Base-by-base conservation (phyloP, 2,329 filamentous ascomycete species). In the Lecanicillium sp. region DNA sequence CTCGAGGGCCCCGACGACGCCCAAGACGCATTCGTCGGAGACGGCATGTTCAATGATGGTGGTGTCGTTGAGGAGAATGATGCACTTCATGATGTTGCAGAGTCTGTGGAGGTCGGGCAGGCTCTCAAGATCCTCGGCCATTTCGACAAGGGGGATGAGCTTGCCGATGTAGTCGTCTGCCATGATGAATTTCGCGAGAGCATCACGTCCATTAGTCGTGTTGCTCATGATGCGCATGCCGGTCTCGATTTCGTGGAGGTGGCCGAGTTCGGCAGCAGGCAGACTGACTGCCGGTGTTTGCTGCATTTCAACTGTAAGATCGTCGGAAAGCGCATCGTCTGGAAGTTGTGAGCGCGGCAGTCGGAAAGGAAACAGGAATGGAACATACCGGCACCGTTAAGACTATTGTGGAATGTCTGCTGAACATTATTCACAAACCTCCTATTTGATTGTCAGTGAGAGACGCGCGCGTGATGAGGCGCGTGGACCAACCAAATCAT, bases 51-150 rank as follows among this genome's bases (percentile, higher is more conserved):
- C 93, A 60, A 98, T 95, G 54, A 98, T 95, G 51, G 83, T 79
- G 24, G 86, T 95, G 64, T 98, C 93, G 69, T 97, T 98, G 54
- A 97, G 79, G 45, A 97, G 73, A 46, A 98, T 94, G 49, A 97
- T 78, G 51, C 86, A 86, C 74, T 98, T 98, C 87, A 96, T 93
- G 63, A 98, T 96, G 64, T 90, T 95, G 78, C 93, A 98, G 38
- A 98, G 73, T 40, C 87, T 82, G 65, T 97, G 93, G 51, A 98
- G 71, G 61, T 97, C 91, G 19, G 79, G 70, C 8, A 95, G 72
- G 63, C 87, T 90, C 67, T 98, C 89, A 51, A 95, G 77, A 59
- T 95, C 88, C 66, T 98, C 93, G 9, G 93, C 91, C 69, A 87
- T 84, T 51, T 87, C 80, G 39, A 98, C 87, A 43, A 97, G 67